Percentiles rank a stretch among this genome's conserved stretches.
These are phyloP conservation scores for Teunomyces pallodes DNA, from an alignment of 805 yeast genomes.

Conservation along the genomic window DNA sequence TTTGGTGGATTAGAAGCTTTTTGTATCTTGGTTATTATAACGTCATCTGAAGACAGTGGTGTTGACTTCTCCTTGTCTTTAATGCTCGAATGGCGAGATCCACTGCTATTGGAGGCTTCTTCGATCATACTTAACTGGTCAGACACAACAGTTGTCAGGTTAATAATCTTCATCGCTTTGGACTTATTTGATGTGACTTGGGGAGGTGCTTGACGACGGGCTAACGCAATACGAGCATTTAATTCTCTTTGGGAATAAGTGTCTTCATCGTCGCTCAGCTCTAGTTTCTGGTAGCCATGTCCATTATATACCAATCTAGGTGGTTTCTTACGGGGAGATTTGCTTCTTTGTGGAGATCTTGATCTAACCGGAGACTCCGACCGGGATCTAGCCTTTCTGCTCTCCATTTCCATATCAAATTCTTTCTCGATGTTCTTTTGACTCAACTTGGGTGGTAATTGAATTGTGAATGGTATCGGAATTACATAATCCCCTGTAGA, in stretches of 20 bases:
- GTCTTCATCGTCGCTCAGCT: conserved; percentile 21
- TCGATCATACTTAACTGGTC: conserved; percentile 45
- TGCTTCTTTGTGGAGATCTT: conserved; percentile 14
- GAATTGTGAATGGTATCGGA: conserved; percentile 43
- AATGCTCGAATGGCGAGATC: conserved; percentile 31
- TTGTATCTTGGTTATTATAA: background rate
- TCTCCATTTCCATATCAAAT: background rate
- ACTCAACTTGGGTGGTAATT: conserved; percentile 40
- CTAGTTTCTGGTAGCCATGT: conserved; percentile 34
- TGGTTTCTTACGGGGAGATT: conserved; percentile 12
- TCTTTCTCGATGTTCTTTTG: conserved; percentile 18
- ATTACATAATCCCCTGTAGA: conserved; percentile 29
- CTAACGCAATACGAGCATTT: conserved; percentile 6
- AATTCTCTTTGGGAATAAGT: conserved; percentile 2
- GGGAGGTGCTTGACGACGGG: conserved; percentile 23
- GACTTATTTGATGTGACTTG: conserved; percentile 23
- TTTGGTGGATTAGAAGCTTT: background rate
- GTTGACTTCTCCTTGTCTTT: conserved; percentile 10
- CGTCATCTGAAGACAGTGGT: conserved; percentile 10
- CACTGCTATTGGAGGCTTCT: conserved; percentile 29
- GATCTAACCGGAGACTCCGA: conserved; percentile 12
- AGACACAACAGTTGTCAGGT: conserved; percentile 17
- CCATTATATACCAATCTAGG: conserved; percentile 34
- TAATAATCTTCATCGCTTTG: conserved; percentile 23
- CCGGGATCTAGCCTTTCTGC: conserved; percentile 6